Conservation (phyloP, 2,329 filamentous ascomycete genomes). For the Fusarium caatingaense region DNA sequence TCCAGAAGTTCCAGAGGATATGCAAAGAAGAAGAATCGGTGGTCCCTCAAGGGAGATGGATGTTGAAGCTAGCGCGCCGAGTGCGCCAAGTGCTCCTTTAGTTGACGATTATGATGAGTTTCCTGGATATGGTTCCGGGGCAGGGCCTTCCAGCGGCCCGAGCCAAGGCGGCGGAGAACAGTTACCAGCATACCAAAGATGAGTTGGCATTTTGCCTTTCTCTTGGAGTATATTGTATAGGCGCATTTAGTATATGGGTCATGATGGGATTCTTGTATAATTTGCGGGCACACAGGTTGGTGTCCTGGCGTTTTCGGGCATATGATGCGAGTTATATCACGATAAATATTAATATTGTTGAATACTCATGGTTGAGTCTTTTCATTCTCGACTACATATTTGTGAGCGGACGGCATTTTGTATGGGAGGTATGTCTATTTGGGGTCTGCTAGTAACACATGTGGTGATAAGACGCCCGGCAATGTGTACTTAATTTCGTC, state of each 20-base stretch:
- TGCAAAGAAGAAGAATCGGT: conserved; percentile 52
- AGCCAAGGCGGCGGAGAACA: conserved; percentile 48
- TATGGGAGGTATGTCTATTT: neutral
- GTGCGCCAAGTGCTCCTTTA: conserved; percentile 70
- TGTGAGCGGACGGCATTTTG: neutral
- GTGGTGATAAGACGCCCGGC: too few species aligned
- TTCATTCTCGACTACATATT: neutral
- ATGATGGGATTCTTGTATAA: conserved; percentile 26
- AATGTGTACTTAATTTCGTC: neutral
- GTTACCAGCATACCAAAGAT: conserved; percentile 56
- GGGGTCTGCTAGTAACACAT: too few species aligned
- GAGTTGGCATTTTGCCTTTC: conserved; percentile 24
- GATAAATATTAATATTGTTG: conserved; percentile 23
- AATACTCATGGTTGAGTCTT: conserved; percentile 8
- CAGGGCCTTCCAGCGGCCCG: conserved; percentile 40
- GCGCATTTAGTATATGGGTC: conserved; percentile 19
- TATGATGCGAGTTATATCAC: conserved; percentile 25
- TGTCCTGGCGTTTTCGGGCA: conserved; percentile 33
- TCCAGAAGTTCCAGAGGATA: conserved; percentile 66
- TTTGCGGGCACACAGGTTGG: conserved; percentile 17
- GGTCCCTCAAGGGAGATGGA: conserved; percentile 45
- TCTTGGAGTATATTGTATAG: conserved; percentile 21
- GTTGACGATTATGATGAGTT: conserved; percentile 68
- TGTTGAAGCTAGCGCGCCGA: conserved; percentile 67
- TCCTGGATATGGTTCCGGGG: conserved; percentile 45